These are phyloP conservation scores for Pleurozium schreberi DNA, from an alignment of 225 moss, liverwort and hornwort species.

Conservation along the genomic window DNA sequence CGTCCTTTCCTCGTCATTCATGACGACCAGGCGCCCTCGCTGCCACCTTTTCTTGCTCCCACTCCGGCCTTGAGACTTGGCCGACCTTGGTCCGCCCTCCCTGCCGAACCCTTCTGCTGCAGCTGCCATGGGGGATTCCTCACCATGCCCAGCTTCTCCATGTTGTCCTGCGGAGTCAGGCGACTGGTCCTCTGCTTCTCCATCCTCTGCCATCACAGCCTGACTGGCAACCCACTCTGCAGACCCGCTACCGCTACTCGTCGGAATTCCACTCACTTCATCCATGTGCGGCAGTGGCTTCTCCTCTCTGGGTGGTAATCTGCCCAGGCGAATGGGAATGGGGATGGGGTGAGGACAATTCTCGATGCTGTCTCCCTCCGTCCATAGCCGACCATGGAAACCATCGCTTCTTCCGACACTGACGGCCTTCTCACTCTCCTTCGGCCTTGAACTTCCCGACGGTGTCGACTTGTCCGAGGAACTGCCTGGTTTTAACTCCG, in stretches of 20 bases:
- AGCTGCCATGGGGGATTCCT: background rate
- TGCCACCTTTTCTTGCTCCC: conserved; percentile 12
- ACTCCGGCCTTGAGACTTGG: background rate
- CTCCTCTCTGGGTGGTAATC: background rate
- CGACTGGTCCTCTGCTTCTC: background rate
- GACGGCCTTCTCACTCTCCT: background rate
- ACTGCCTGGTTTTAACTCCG: conserved; percentile 3
- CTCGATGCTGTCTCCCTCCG: conserved; percentile 3
- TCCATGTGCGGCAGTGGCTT: background rate
- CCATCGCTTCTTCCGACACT: background rate
- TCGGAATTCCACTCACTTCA: background rate
- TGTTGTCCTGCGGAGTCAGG: background rate
- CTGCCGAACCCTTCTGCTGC: background rate
- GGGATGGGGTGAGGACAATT: conserved; percentile 34
- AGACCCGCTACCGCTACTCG: background rate
- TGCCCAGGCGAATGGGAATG: conserved; percentile 1
- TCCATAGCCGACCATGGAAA: conserved; percentile 20
- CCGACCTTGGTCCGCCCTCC: background rate
- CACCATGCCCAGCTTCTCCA: background rate
- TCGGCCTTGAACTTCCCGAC: background rate
- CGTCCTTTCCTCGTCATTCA: background rate
- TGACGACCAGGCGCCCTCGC: conserved; percentile 14
- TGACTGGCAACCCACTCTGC: background rate
- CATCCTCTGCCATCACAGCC: background rate
- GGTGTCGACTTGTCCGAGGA: background rate